Percentiles rank a stretch among this genome's conserved stretches.
Conservation (phyloP, 2,329 filamentous ascomycete genomes). For the Phaeosphaeriaceae sp. region DNA sequence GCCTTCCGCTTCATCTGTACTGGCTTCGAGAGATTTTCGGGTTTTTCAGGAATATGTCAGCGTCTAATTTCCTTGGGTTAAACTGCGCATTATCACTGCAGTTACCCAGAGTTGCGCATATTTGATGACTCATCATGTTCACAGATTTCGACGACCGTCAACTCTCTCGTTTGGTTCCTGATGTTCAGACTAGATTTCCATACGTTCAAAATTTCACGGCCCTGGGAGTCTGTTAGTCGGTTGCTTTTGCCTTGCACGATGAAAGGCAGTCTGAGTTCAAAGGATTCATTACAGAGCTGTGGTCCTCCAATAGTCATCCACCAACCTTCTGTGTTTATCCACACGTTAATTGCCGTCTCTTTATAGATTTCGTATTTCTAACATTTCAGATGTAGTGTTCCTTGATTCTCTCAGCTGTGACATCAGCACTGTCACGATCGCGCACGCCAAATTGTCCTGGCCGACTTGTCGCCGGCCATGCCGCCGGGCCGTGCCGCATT, state of each 20-base stretch:
- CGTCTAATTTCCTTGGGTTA: not conserved
- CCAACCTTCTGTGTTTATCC: no score
- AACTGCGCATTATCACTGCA: slow-evolving; percentile 2
- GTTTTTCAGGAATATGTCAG: not conserved
- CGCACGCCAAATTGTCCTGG: no score
- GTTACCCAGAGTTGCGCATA: slow-evolving; percentile 3
- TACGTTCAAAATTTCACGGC: slow-evolving; percentile 3
- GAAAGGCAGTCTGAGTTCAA: no score
- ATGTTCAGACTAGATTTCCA: slow-evolving; percentile 2
- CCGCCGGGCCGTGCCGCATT: no score
- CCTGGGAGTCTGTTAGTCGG: not conserved
- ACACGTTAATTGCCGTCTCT: no score
- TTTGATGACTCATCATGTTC: slow-evolving; percentile 1
- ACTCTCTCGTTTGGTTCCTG: slow-evolving; percentile 3
- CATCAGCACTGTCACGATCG: no score
- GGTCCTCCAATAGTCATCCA: no score
- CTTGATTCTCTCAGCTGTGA: no score
- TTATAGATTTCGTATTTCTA: no score
- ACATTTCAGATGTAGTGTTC: no score
- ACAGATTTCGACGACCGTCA: slow-evolving; percentile 1
- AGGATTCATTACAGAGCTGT: no score
- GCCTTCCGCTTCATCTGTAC: slow-evolving; percentile 18
- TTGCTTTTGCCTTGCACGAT: not conserved
- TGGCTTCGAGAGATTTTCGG: slow-evolving; percentile 16
- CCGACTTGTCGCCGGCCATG: no score